Evolutionary conservation across 352 stramenopile genomes (phyloP).

Genomic region (Phytophthora constricta): DNA sequence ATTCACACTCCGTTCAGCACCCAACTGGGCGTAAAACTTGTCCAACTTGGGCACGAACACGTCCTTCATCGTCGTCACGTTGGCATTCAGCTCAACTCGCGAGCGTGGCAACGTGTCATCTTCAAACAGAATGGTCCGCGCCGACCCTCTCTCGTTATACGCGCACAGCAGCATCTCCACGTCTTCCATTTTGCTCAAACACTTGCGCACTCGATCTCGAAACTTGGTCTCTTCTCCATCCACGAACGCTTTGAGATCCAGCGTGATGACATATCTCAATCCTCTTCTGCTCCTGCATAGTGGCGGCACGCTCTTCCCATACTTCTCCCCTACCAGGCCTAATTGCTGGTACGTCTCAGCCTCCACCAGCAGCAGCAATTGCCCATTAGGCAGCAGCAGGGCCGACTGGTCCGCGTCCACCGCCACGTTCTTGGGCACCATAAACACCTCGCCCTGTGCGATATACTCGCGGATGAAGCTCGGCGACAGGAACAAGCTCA

Average conservation of each 20-base stretch:
- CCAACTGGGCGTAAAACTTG: conserved; percentile 42
- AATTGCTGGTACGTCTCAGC: conserved; percentile 72
- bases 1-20: conserved; percentile 1
- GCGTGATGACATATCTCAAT: conserved; percentile 64
- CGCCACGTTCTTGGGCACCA: conserved; percentile 81
- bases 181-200: conserved; percentile 58
- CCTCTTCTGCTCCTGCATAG: conserved; percentile 26
- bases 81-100: conserved; percentile 68
- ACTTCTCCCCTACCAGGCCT: conserved; percentile 72
- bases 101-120: conserved; percentile 67
- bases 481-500: conserved; percentile 62
- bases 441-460: conserved; percentile 54
- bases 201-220: conserved; percentile 50
- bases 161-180: conserved; percentile 81
- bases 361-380: conserved; percentile 78
- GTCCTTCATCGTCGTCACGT: conserved; percentile 46
- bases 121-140: conserved; percentile 74
- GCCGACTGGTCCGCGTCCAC: conserved; percentile 61
- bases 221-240: conserved; percentile 21
- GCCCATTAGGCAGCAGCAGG: conserved; percentile 66
- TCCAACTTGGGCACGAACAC: conserved; percentile 67
- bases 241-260: conserved; percentile 68
- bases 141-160: conserved; percentile 65
- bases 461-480: conserved; percentile 74
- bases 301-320: conserved; percentile 44